These are phyloP conservation scores for Syzygium syzygioides DNA, from an alignment of 441 rosid species.

Conservation along the genomic window DNA sequence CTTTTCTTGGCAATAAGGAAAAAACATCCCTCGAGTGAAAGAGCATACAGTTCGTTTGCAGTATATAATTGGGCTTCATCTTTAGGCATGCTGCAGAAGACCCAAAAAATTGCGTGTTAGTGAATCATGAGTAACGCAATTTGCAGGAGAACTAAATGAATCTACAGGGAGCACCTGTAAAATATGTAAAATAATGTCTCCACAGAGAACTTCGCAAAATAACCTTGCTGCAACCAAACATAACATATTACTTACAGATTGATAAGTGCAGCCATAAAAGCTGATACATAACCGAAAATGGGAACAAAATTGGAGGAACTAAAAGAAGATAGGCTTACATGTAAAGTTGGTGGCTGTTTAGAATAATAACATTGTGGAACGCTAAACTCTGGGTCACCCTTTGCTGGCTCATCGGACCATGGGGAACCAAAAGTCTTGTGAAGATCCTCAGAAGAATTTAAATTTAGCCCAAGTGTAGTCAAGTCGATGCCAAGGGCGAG, in stretches of 20 bases:
- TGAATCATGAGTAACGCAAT: not conserved
- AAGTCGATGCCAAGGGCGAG: constrained; percentile 94
- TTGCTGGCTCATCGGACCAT: constrained; percentile 92
- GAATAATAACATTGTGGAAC: constrained; percentile 88
- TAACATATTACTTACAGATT: not conserved
- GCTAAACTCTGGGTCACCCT: constrained; percentile 83
- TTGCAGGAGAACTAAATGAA: not conserved
- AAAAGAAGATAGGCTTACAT: constrained; percentile 40
- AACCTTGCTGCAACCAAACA: constrained; percentile 63
- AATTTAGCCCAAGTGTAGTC: constrained; percentile 79
- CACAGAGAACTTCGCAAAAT: constrained; percentile 59
- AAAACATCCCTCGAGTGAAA: not conserved
- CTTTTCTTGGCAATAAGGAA: not conserved
- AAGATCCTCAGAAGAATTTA: constrained; percentile 85
- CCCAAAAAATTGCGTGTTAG: not conserved
- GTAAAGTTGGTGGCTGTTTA: constrained; percentile 62
- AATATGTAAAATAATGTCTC: constrained; percentile 81
- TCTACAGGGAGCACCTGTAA: constrained; percentile 53
- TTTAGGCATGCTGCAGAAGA: constrained; percentile 83
- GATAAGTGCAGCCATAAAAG: not conserved
- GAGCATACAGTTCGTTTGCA: constrained; percentile 90
- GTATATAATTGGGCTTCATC: constrained; percentile 95
- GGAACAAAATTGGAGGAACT: not conserved
- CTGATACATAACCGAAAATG: not conserved
- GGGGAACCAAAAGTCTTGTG: constrained; percentile 93